Evolutionary conservation across 2,329 filamentous ascomycete genomes (phyloP).

Genomic region (Cercospora beticola): DNA sequence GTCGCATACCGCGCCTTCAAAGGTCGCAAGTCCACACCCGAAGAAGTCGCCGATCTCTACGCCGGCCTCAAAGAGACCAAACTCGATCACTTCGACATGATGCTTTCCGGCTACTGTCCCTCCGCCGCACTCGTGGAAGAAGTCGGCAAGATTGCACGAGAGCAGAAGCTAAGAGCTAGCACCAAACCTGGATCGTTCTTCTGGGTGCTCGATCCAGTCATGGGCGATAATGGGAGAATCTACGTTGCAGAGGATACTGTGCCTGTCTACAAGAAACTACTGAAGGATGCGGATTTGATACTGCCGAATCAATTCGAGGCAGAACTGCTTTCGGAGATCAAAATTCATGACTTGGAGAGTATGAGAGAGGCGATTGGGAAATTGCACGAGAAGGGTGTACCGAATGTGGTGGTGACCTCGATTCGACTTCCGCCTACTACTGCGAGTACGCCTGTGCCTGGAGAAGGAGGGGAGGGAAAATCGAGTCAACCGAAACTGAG

Average conservation of each 20-base stretch:
- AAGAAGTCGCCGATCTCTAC: constrained; percentile 82
- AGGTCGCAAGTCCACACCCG: constrained; percentile 75
- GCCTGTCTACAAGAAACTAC: constrained; percentile 78
- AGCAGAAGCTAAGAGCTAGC: constrained; percentile 67
- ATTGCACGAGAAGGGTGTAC: constrained; percentile 69
- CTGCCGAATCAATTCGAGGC: constrained; percentile 97
- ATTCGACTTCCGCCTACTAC: constrained; percentile 63
- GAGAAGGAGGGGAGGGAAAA: not conserved
- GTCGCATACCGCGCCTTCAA: constrained; percentile 88
- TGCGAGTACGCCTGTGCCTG: constrained; percentile 46
- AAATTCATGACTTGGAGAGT: constrained; percentile 72
- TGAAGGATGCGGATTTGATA: constrained; percentile 83
- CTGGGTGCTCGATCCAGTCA: constrained; percentile 96
- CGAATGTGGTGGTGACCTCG: constrained; percentile 91
- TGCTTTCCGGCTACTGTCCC: constrained; percentile 93
- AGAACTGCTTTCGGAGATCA: constrained; percentile 84
- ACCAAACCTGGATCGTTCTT: constrained; percentile 76
- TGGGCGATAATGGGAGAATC: constrained; percentile 91
- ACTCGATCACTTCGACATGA: constrained; percentile 87
- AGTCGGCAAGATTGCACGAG: constrained; percentile 78
- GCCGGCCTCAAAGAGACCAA: constrained; percentile 78
- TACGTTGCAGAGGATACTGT: constrained; percentile 92
- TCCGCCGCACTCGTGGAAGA: constrained; percentile 80
- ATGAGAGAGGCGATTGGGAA: constrained; percentile 72
- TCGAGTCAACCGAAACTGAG: constrained; percentile 36